Evolutionary conservation across 352 stramenopile genomes (phyloP).

Genomic region (Phytophthora colocasiae): DNA sequence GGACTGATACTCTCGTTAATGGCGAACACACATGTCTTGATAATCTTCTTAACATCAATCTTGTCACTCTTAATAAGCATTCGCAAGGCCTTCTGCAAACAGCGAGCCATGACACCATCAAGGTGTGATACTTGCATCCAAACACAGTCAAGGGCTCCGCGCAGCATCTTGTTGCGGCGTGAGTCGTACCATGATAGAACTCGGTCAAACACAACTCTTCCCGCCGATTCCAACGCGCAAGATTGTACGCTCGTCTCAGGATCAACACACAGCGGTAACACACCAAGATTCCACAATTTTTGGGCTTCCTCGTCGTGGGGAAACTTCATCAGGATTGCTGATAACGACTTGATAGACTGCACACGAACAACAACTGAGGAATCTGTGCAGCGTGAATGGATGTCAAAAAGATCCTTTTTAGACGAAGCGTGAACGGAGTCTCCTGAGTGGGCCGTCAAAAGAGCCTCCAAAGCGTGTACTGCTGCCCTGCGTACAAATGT

Average conservation of each 20-base stretch:
- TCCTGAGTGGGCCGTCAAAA: constrained; percentile 62
- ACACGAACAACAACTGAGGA: constrained; percentile 81
- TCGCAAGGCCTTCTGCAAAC: constrained; percentile 74
- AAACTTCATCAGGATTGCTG: constrained; percentile 77
- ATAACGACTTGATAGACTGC: constrained; percentile 85
- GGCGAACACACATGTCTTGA: constrained; percentile 65
- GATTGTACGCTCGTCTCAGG: constrained; percentile 80
- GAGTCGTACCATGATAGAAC: constrained; percentile 66
- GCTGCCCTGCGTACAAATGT: constrained; percentile 84
- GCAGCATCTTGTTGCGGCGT: constrained; percentile 39
- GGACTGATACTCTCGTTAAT: constrained; percentile 64
- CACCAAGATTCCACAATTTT: constrained; percentile 83
- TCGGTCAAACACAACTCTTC: constrained; percentile 70
- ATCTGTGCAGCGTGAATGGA: constrained; percentile 80
- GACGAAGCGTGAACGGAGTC: constrained; percentile 58
- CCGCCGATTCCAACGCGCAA: constrained; percentile 63
- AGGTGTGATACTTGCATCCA: constrained; percentile 77
- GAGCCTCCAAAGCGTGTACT: constrained; percentile 79
- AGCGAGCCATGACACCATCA: constrained; percentile 81
- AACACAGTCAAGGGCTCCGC: constrained; percentile 44
- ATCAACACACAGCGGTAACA: constrained; percentile 85
- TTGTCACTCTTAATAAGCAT: constrained; percentile 75
- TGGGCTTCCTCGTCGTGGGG: constrained; percentile 74
- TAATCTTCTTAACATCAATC: constrained; percentile 59
- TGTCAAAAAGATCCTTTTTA: constrained; percentile 73